phyloP scores from a whole-genome alignment of 176 grass and related monocot genomes.

The Areca catechu region DNA sequence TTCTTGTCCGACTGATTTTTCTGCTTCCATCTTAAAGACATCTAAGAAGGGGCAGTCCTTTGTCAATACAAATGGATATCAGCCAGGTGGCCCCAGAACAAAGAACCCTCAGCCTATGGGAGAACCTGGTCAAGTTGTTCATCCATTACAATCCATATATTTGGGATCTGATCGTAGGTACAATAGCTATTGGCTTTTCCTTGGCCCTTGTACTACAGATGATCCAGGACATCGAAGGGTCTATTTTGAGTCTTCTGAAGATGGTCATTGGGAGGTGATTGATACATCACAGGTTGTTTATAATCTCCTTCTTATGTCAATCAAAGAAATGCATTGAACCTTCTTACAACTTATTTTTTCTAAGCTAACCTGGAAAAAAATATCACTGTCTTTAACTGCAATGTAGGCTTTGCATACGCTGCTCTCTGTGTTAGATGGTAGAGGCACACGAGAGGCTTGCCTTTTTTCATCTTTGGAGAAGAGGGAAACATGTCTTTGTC shows the following conservation, averaged over 20 bases:
- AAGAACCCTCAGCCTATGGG: constrained; percentile 23
- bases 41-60: constrained; percentile 19
- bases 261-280: constrained; percentile 88
- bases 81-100: constrained; percentile 12
- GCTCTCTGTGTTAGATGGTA: constrained; percentile 64
- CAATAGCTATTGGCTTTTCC: constrained; percentile 94
- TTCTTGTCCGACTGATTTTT: constrained; percentile 1
- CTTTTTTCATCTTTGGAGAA: constrained; percentile 84
- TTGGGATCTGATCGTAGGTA: constrained; percentile 87
- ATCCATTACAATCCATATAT: constrained; percentile 57
- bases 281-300: constrained; percentile 66
- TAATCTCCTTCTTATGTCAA: not conserved
- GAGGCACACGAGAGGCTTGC: constrained; percentile 72
- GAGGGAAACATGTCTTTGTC: constrained; percentile 54
- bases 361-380: not conserved
- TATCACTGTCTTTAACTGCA: constrained; percentile 10
- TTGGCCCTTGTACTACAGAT: constrained; percentile 65
- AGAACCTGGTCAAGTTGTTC: constrained; percentile 11
- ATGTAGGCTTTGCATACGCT: constrained; percentile 67
- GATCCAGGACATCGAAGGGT: constrained; percentile 91
- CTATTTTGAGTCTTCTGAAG: constrained; percentile 90
- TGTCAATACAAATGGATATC: constrained; percentile 21
- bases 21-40: constrained; percentile 25
- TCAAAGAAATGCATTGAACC: not conserved
- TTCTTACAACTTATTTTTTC: not conserved